Conservation (phyloP, 257 asterid species). For the Nicotiana attenuata region DNA sequence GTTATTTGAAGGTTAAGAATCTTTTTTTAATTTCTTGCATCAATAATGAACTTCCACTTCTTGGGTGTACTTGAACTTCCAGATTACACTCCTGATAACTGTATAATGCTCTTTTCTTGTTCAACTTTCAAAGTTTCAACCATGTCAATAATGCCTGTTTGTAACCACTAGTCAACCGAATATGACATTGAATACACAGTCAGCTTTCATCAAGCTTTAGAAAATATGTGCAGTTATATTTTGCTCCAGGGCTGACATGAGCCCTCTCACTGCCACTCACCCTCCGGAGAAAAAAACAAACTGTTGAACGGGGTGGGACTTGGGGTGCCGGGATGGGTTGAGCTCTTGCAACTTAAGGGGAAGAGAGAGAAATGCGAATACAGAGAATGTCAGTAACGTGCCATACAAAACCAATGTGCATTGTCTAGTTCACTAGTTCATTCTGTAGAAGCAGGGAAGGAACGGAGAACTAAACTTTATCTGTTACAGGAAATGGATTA, state of each 20-base stretch:
- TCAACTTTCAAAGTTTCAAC: background rate
- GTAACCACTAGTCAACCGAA: background rate
- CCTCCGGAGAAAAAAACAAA: background rate
- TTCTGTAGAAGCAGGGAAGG: no score
- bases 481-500: no score
- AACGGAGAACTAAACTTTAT: no score
- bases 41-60: background rate
- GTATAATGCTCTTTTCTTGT: background rate
- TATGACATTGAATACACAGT: background rate
- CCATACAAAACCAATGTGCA: background rate
- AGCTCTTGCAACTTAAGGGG: background rate
- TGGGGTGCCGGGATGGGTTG: background rate
- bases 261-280: background rate
- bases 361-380: background rate
- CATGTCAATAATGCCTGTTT: background rate
- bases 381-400: background rate
- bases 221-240: background rate
- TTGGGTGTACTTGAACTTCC: background rate
- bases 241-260: no score
- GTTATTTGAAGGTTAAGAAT: background rate
- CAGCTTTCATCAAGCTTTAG: background rate
- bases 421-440: no score
- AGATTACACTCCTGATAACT: background rate
- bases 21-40: background rate
- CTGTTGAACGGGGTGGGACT: background rate